Evolutionary conservation across 106 monocot species (phyloP).

Genomic region (Platanthera zijinensis): DNA sequence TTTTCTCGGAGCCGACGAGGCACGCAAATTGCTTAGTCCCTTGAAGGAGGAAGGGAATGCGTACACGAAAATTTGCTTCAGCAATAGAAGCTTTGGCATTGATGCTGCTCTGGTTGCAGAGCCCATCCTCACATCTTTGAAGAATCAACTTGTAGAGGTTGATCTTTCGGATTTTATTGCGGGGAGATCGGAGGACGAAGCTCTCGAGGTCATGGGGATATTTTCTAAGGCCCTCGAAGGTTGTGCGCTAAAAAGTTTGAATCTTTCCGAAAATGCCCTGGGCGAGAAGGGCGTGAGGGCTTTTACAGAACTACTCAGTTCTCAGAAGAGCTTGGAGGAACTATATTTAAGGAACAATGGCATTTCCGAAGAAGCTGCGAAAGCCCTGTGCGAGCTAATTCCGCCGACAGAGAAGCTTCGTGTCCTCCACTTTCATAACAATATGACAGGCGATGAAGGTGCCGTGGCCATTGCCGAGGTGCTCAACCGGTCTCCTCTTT

Average conservation of each 20-base stretch:
- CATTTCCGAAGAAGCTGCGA: constrained; percentile 91
- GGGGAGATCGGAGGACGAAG: constrained; percentile 81
- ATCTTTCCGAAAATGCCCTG: constrained; percentile 89
- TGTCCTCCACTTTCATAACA: constrained; percentile 87
- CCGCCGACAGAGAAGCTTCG: constrained; percentile 68
- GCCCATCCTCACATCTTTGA: constrained; percentile 64
- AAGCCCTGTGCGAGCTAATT: constrained; percentile 67
- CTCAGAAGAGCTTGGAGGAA: constrained; percentile 69
- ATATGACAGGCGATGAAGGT: constrained; percentile 77
- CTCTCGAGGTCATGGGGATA: constrained; percentile 91
- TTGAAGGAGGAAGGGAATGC: constrained; percentile 42
- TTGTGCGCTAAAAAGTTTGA: constrained; percentile 35
- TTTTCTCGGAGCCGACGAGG: constrained; percentile 81
- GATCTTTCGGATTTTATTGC: constrained; percentile 91
- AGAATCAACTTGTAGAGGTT: constrained; percentile 54
- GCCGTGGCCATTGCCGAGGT: constrained; percentile 56
- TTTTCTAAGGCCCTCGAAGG: constrained; percentile 69
- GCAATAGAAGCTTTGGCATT: constrained; percentile 85
- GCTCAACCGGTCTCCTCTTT: constrained; percentile 35
- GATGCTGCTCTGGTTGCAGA: constrained; percentile 65
- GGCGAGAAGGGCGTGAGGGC: constrained; percentile 96
- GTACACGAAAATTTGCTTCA: constrained; percentile 68
- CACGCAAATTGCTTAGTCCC: constrained; percentile 51
- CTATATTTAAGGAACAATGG: constrained; percentile 90
- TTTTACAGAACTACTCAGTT: constrained; percentile 63